Base-by-base conservation (phyloP, 1,284 basidiomycete genomes). In the Lentinula novae-zelandiae region DNA sequence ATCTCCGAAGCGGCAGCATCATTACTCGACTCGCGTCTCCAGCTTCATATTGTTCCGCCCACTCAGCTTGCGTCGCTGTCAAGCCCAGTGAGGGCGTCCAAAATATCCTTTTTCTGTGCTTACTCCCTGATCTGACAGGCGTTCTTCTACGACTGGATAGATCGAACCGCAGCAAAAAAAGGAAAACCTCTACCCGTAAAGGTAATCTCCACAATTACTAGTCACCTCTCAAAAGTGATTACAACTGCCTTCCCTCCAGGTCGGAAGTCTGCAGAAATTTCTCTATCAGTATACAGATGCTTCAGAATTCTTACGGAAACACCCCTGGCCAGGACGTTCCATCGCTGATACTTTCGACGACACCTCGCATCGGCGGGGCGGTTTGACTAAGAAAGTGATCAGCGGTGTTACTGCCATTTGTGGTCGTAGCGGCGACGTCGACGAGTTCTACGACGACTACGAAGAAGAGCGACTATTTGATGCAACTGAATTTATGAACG, bases 121-220 rank as follows among this genome's bases (percentile, higher is more conserved):
- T 13, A 58, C 27, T 3, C 0, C 20, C 44, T 20, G 20, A 9
- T 27, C 12, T 15, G 22, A 9, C 65, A 93, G 84, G 89, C 91
- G 4, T 95, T 95, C 74, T 95, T 91, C 73, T 95, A 95, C 67
- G 91, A 93, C 70, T 95, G 92, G 91, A 76, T 93, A 46, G 93
- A 95, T 67, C 76, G 89, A 65, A 90, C 77, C 70, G 88, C 83
- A 1, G 82, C 82, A 9, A 92, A 92, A 76, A 92, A 93, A 68
- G 89, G 89, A 13, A 92, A 92, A 67, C 80, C 81, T 2, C 72
- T 95, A 17, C 92, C 90, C 22, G 9, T 46, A 20, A 46, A 46
- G 44, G 44, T 46, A 46, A 46, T 22, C 36, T 12, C 7, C 9
- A 10, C 9, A 8, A 46, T 22, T 3, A 2, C 17, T 8, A 4